phyloP scores from a whole-genome alignment of 2,329 filamentous ascomycete species.

The Seiridium unicorne region DNA sequence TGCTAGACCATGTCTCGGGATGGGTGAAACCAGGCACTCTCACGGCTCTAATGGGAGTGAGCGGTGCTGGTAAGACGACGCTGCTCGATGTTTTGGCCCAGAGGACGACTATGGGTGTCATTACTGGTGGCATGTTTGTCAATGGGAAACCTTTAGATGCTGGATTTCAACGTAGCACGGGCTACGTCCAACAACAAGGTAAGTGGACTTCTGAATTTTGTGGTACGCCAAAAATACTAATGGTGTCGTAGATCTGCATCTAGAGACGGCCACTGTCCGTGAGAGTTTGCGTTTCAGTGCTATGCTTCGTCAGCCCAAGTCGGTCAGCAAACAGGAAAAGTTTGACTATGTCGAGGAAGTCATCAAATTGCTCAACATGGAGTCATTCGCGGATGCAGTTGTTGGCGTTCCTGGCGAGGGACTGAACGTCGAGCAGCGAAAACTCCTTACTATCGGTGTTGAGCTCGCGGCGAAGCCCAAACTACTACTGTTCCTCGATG shows the following conservation, averaged over 20 bases:
- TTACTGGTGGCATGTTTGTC: constrained; percentile 67
- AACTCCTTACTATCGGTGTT: constrained; percentile 69
- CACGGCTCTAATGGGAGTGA: constrained; percentile 75
- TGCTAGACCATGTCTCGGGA: constrained; percentile 78
- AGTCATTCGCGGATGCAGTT: constrained; percentile 65
- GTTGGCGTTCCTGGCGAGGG: constrained; percentile 68
- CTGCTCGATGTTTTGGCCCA: constrained; percentile 69
- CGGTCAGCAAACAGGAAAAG: constrained; percentile 59
- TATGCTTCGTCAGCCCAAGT: constrained; percentile 60
- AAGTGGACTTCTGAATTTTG: too few species aligned
- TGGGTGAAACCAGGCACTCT: constrained; percentile 90
- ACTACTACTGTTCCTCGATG: constrained; percentile 70
- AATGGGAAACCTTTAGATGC: constrained; percentile 61
- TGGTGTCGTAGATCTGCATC: constrained; percentile 51
- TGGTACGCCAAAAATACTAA: too few species aligned
- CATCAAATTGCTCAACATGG: constrained; percentile 67
- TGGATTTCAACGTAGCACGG: constrained; percentile 68
- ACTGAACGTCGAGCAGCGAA: constrained; percentile 38
- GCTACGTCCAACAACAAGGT: constrained; percentile 65
- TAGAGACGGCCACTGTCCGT: constrained; percentile 63
- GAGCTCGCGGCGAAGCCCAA: constrained; percentile 71
- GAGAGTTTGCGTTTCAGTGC: constrained; percentile 66
- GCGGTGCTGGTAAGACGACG: constrained; percentile 72
- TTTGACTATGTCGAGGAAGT: constrained; percentile 65
- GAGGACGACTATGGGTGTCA: constrained; percentile 69